Evolutionary conservation across 371 early-diverging fungal genomes (phyloP), one percentile per base, ranked within the genome.

Genomic region (Mucor circinelloides): DNA sequence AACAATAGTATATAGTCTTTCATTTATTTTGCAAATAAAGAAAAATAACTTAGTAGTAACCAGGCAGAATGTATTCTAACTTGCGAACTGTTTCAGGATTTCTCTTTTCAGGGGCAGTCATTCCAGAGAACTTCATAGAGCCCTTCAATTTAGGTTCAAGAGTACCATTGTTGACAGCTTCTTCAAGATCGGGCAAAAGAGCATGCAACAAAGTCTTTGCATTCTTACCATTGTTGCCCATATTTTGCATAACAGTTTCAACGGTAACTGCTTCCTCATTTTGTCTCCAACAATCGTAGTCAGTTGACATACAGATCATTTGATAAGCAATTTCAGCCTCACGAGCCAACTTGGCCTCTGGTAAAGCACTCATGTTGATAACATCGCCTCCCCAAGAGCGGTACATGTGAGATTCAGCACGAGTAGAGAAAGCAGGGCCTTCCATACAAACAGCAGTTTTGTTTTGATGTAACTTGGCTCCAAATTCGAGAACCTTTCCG

Each of bases 261-360:
- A 97, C 96, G 15, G 92, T 92, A 40, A 99, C 99, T 7, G 90
- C 87, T 71, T 92, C 98, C 78, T 95, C 97, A 23, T 89, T 85
- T 59, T 85, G 91, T 73, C 93, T 89, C 99, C 99, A 99, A 84
- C 96, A 95, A 75, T 99, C 99, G 70, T 97, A 99, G 82, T 99
- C 99, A 46, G 99, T 99, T n/a, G 94, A 89, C 99, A 99, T 99
- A 86, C 98, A 98, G 17, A 99, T 87, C 92, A 97, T 93, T 71
- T 95, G 95, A 74, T 99, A 99, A 13, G 94, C 95, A 61, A 99
- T 95, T 82, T 98, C 99, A 40, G 97, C 97, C 80, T 99, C 99
- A 57, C 95, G 87, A 19, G 99, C 99, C 44, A 99, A 84, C 80
- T 99, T 99, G 67, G 98, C 86, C 78, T 99, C 99, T 25, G 98